Evolutionary conservation across 768 basidiomycete genomes (phyloP).

Genomic region (Pulveroboletus ravenelii): DNA sequence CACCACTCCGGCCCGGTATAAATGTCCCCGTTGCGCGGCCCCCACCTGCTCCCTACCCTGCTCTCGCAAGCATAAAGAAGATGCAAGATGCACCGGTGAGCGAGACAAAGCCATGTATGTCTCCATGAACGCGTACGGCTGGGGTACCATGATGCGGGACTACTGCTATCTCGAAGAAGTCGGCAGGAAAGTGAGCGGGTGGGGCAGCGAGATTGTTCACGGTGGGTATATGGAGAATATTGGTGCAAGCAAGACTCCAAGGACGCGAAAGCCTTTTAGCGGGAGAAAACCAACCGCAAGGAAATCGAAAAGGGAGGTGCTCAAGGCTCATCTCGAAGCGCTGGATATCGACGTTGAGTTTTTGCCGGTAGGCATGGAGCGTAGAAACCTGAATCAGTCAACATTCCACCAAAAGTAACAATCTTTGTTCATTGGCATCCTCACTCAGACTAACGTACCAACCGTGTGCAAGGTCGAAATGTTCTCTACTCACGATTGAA

Average conservation of each 20-base stretch:
- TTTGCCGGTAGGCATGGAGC: constrained; percentile 79
- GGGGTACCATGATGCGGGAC: constrained; percentile 87
- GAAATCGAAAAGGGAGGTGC: constrained; percentile 53
- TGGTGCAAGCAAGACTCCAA: constrained; percentile 15
- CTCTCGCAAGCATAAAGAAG: constrained; percentile 61
- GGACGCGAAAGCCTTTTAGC: constrained; percentile 18
- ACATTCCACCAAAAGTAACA: constrained; percentile 76
- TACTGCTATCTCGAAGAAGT: constrained; percentile 84
- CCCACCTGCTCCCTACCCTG: constrained; percentile 72
- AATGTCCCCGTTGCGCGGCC: constrained; percentile 70
- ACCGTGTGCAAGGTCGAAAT: constrained; percentile 50
- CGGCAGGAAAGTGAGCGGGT: constrained; percentile 65
- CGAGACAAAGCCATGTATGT: constrained; percentile 72
- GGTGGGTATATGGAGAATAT: constrained; percentile 45
- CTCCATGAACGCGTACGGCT: constrained; percentile 78
- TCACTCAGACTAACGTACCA: constrained; percentile 9
- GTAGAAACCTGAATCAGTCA: constrained; percentile 73
- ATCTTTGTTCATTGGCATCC: constrained; percentile 15
- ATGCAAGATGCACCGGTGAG: constrained; percentile 60
- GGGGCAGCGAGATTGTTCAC: constrained; percentile 65
- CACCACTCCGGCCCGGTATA: constrained; percentile 55
- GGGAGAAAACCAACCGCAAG: constrained; percentile 32
- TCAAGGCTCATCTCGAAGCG: constrained; percentile 64
- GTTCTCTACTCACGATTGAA: constrained; percentile 67
- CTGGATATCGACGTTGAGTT: constrained; percentile 71